phyloP scores from a whole-genome alignment of 2,329 filamentous ascomycete genomes.

The Claviceps fusiformis region DNA sequence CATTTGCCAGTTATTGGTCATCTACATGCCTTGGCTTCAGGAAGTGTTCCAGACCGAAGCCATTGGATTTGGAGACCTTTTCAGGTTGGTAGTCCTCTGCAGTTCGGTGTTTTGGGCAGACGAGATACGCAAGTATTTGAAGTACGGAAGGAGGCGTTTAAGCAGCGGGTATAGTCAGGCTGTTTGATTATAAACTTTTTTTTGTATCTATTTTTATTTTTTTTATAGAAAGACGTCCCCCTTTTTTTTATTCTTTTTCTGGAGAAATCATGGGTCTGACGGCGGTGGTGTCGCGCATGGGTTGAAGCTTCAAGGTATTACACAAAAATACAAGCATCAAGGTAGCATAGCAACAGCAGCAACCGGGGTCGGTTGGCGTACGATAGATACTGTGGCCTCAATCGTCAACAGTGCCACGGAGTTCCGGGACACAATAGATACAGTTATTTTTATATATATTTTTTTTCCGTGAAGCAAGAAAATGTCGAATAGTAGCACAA shows the following conservation, averaged over 20 bases:
- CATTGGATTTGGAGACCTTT: conserved; percentile 57
- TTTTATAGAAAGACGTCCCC: neutral
- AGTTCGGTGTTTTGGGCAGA: conserved; percentile 94
- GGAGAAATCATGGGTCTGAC: neutral
- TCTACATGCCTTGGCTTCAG: conserved; percentile 90
- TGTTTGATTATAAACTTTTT: conserved; percentile 28
- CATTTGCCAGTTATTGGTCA: conserved; percentile 74
- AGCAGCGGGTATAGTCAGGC: conserved; percentile 52
- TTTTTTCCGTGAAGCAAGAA: too few relatives aligned
- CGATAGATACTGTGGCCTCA: neutral
- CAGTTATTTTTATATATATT: too few relatives aligned
- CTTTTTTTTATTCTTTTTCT: neutral
- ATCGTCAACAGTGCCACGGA: neutral
- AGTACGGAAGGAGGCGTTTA: conserved; percentile 42
- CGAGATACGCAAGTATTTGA: conserved; percentile 72
- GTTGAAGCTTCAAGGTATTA: neutral
- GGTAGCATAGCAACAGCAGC: neutral
- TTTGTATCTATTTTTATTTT: neutral
- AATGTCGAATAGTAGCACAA: too few relatives aligned
- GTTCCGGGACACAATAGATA: too few relatives aligned
- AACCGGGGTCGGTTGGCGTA: neutral
- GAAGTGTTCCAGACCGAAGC: conserved; percentile 93
- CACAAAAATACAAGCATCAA: neutral
- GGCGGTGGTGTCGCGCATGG: neutral
- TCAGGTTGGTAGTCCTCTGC: conserved; percentile 59